Evolutionary conservation across 2,329 filamentous ascomycete genomes (phyloP).

Genomic region (Nectriaceae sp.): DNA sequence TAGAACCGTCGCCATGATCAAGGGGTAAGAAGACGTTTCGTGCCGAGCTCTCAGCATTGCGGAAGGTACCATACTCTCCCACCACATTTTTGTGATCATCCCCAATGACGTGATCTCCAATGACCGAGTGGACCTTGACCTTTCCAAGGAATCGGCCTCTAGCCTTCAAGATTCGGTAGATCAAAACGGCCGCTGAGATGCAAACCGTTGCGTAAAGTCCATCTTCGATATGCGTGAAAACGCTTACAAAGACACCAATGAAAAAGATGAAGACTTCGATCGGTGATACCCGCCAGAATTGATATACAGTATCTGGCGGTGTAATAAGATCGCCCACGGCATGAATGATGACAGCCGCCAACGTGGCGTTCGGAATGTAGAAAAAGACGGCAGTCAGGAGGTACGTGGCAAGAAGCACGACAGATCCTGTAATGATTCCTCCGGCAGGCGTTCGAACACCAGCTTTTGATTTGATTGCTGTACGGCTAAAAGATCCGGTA

Average conservation of each 20-base stretch:
- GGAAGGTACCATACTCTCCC: slow-evolving; percentile 60
- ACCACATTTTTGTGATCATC: slow-evolving; percentile 51
- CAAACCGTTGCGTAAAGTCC: slow-evolving; percentile 88
- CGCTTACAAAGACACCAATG: slow-evolving; percentile 83
- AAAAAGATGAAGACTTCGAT: slow-evolving; percentile 93
- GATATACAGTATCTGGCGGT: slow-evolving; percentile 85
- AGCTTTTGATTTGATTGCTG: slow-evolving; percentile 95
- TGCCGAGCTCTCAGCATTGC: slow-evolving; percentile 48
- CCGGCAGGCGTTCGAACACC: slow-evolving; percentile 90
- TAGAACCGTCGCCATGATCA: slow-evolving; percentile 85
- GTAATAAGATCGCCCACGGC: slow-evolving; percentile 93
- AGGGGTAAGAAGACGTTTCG: slow-evolving; percentile 87
- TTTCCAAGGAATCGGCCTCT: slow-evolving; percentile 79
- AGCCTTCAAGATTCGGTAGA: slow-evolving; percentile 83
- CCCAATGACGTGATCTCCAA: slow-evolving; percentile 73
- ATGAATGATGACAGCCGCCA: slow-evolving; percentile 92
- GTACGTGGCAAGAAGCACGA: slow-evolving; percentile 90
- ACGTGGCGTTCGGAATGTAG: slow-evolving; percentile 81
- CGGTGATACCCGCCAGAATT: slow-evolving; percentile 93
- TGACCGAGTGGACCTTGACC: slow-evolving; percentile 70
- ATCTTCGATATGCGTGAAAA: slow-evolving; percentile 87
- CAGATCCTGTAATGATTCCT: slow-evolving; percentile 81
- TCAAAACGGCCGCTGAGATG: slow-evolving; percentile 73
- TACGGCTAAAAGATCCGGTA: slow-evolving; percentile 94
- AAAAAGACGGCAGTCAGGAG: slow-evolving; percentile 86